Conservation (phyloP, 2,329 filamentous ascomycete genomes). For the Ceratocystis destructans region DNA sequence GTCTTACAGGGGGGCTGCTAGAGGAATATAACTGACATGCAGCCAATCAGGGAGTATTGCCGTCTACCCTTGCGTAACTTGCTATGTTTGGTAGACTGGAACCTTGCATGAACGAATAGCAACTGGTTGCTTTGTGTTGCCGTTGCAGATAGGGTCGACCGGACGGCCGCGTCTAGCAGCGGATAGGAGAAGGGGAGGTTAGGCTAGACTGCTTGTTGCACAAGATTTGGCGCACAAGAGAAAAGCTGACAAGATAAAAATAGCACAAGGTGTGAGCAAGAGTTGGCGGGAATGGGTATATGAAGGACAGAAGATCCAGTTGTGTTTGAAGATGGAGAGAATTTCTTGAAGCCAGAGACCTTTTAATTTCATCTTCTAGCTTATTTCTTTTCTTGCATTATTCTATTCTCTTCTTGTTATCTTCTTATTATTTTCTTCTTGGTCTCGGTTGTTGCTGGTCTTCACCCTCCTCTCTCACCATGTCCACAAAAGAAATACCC, state of each 20-base stretch:
- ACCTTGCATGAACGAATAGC: too few relatives aligned
- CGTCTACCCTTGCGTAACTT: too few relatives aligned
- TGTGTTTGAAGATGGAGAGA: background rate
- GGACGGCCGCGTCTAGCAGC: background rate
- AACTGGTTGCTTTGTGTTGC: too few relatives aligned
- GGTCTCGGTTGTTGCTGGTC: conserved; percentile 8
- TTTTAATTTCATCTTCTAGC: background rate
- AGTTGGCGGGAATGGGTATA: background rate
- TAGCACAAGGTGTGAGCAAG: background rate
- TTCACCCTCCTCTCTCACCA: conserved; percentile 2
- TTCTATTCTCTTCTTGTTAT: conserved; percentile 8
- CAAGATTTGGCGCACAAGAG: background rate
- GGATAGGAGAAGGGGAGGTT: background rate
- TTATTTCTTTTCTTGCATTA: background rate
- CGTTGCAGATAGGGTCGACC: background rate
- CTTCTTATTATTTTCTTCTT: background rate
- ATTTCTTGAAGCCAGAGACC: conserved; percentile 1
- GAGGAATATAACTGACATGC: background rate
- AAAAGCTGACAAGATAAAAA: conserved; percentile 3
- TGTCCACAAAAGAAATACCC: conserved; percentile 29
- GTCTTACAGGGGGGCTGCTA: background rate
- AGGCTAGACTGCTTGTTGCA: background rate
- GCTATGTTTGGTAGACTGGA: too few relatives aligned
- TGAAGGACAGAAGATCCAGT: background rate
- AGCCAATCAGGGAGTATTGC: background rate